Base-by-base conservation (phyloP, 2,329 filamentous ascomycete genomes). In the Fusarium citri region DNA sequence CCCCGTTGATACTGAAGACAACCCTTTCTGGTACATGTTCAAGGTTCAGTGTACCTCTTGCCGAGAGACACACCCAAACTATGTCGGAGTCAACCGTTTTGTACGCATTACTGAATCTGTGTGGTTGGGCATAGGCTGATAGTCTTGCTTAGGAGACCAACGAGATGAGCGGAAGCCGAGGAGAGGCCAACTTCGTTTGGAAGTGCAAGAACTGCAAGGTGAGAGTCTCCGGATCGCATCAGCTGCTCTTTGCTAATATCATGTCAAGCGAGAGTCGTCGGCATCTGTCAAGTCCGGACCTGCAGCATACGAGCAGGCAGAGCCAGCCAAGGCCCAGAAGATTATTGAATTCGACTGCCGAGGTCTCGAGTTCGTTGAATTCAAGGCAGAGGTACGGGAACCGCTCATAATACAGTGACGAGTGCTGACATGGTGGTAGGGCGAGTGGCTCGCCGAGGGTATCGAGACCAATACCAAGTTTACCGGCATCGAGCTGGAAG, bases 121-220 rank as follows among this genome's bases (percentile, higher is more conserved):
- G 26, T 28, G 8, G 11, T 11, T 34, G 45, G 11, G 23, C 14
- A 18, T 18, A 22, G 28, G 34, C 64, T 67, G 54, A 76, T 47
- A 20, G 9, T 31, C 18, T 41, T 7, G n/a, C 55, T 5, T 68
- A 97, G 94, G 95, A 98, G 78, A 87, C 85, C 76, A 94, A 97
- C 78, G 94, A 98, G 71, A 90, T 98, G 80, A 96, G 93, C 69
- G 94, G 94, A 37, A 98, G 94, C 80, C 89, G 94, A 76, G 96
- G 96, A 71, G 94, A 98, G 81, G 96, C 96, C 66, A 98, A 98
- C 81, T 99, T 99, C 81, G 96, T 99, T n/a, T 99, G 96, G 95
- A 94, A 90, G 80, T 99, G 96, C 87, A 97, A 97, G 82, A 95
- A 96, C 78, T 99, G 96, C 90, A 97, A 96, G 88, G 94, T 96